Evolutionary conservation across 257 asterid species (phyloP), one percentile per base, ranked within the genome.

Genomic region (Pogostemon cablin): DNA sequence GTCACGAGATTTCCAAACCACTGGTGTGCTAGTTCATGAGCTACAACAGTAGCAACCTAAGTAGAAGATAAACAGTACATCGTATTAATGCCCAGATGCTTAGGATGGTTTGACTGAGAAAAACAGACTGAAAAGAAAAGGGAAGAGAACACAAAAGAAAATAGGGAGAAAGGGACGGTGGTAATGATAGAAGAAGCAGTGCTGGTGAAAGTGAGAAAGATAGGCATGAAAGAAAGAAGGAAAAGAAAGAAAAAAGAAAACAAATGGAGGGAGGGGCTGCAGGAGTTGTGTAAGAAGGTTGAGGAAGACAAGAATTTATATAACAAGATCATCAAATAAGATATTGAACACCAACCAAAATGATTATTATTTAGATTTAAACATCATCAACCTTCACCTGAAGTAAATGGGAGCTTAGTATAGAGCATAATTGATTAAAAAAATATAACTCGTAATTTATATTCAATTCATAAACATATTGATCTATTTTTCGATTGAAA

Each of bases 1-100:
- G 97, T 93, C 68, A 93, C 97, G 61, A 93, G 98, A 88, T 93
- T 93, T 68, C 98, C 98, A 81, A 93, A 90, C 98, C 98, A 93
- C 85, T 93, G 97, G 75, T 90, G 98, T 59, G 96, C 98, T 65
- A 93, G 89, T 82, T 93, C 98, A 81, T 93, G 98, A 75, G 97
- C 96, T 67, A 93, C 98, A 72, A 90, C 97, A 62, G 82, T 85
- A 15, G 97, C 90, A 84, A 93, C 98, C 98, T 90, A 83, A 73
- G 71, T 67, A 63, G 48, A 64, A 73, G 58, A 77, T 34, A 69
- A 72, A 40, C 41, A 75, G 64, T 34, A 8, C 54, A 69, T 71
- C 40, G 52, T 44, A 57, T 52, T 6, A 64, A 56, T 65, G 20
- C 53, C 37, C 9, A 12, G 20, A 35, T 37, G 32, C 50, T 39